Evolutionary conservation across 805 yeast species (phyloP), one percentile per base, ranked within the genome.

Genomic region (Kodamaea sagamina): DNA sequence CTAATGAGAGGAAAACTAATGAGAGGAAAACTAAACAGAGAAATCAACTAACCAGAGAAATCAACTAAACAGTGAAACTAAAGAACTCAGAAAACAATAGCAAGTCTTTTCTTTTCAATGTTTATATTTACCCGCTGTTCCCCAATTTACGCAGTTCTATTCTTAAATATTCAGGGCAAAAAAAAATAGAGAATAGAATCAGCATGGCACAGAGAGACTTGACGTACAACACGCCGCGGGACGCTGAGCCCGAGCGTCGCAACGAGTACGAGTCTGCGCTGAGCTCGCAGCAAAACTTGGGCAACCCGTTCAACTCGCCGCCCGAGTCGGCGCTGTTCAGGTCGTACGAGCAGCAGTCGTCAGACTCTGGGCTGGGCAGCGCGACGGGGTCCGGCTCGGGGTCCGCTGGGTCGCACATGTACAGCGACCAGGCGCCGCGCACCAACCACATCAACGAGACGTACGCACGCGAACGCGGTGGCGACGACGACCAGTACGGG

Each of bases 141-240:
- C 26, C 27, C 26, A 21, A 34, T 18, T 34, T 18, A 16, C 27
- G 22, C 37, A 17, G 16, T 34, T 34, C 37, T 29, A 29, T 29
- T 29, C 34, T 29, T 29, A 29, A 29, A n/a, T 28, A 28, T 15
- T 29, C 11, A 29, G 32, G 32, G 29, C 32, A 34, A 34, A 36
- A 36, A 36, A 36, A 27, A 28, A 17, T 29, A 37, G 16, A 36
- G 39, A 26, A 36, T 10, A 26, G 22, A 16, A 26, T 18, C n/a
- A 26, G 9, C 32, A 49, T 49, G 52, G 49, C 52, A 19, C 64
- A 59, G 39, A 53, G 71, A 52, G 67, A 65, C 50, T 55, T 66
- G 47, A 66, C 71, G 6, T 58, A 47, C 43, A 66, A 66, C 47
- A 57, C 47, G 39, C 59, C 49, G 37, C 39, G 36, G 26, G 38